Evolutionary conservation across 2,329 filamentous ascomycete genomes (phyloP).

Genomic region (Penicillium sclerotiorum): DNA sequence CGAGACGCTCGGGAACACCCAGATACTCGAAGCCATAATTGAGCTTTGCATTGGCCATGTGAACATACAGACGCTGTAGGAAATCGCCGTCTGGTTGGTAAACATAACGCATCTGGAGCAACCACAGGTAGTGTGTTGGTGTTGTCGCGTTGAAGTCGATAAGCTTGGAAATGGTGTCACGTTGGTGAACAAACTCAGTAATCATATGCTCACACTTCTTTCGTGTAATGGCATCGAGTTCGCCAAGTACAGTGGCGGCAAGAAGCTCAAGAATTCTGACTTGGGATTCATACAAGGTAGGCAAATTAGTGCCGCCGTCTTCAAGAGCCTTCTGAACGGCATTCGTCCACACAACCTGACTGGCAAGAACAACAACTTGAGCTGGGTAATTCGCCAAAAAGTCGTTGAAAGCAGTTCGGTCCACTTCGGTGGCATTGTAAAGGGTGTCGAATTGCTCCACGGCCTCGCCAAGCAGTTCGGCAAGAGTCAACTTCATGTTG

Average conservation of each 20-base stretch:
- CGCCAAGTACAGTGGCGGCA: conserved; percentile 84
- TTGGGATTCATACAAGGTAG: conserved; percentile 75
- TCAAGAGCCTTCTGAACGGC: conserved; percentile 77
- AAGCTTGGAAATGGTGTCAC: conserved; percentile 88
- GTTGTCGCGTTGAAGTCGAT: conserved; percentile 72
- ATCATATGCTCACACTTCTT: conserved; percentile 99
- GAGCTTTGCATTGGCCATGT: conserved; percentile 94
- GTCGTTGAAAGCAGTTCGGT: conserved; percentile 69
- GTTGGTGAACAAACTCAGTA: conserved; percentile 97
- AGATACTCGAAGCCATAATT: conserved; percentile 98
- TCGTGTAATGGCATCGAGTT: conserved; percentile 80
- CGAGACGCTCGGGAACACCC: conserved; percentile 91
- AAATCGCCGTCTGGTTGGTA: conserved; percentile 82
- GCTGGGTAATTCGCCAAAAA: conserved; percentile 86
- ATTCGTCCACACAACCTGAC: conserved; percentile 91
- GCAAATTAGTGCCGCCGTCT: conserved; percentile 70
- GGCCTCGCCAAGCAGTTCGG: conserved; percentile 85
- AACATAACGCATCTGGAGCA: conserved; percentile 95
- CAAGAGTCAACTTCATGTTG: conserved; percentile 92
- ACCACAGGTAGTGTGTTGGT: conserved; percentile 84
- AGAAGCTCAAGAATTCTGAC: conserved; percentile 83
- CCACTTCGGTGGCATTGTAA: conserved; percentile 71
- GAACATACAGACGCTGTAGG: conserved; percentile 79
- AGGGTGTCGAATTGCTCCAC: conserved; percentile 79
- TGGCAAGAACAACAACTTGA: conserved; percentile 92